Base-by-base conservation (phyloP, 208 protist genomes). In the Angomonas deanei region DNA sequence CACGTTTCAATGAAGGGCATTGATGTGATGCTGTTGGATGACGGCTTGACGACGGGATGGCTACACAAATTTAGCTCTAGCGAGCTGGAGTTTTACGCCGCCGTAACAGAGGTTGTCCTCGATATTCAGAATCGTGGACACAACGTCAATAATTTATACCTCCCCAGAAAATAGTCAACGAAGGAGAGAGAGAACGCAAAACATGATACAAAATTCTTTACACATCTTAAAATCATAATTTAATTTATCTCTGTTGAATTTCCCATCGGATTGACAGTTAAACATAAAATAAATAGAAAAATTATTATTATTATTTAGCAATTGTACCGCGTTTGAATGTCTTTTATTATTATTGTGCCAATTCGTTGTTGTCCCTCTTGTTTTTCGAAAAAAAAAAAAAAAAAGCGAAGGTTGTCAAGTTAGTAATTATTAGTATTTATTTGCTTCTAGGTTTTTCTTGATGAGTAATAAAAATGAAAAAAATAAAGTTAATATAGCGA, bases 1-100 rank as follows among this genome's bases (percentile, higher is more conserved):
- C 73, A 83, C 59, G 73, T 95, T 1, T 82, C 83, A 15, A 91
- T 95, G 86, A 74, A 78, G 4, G 89, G 72, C 6, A 73, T 92
- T 17, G 89, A 96, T 30, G 75, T 96, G 66, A 82, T 88, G 77
- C 72, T 96, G 3, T 60, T 96, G 13, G 84, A 96, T 34, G 89
- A 96, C 39, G 80, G 74, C 2, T 64, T 92, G 5, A 78, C 81
- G 17, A 70, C 70, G 24, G 86, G 86, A 10, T 96, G 86, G 82
- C 57, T 93, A 5, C 61, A 85, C n/a, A 68, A 74, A 11, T 88
- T 82, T 55, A 79, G 73, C 47, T 8, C 42, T 2, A 86, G 93
- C 55, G 81, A 91, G 62, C 70, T 91, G 33, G 69, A 80, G 17
- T 92, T 91, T 39, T 91, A 90, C 48, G 65, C 70, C 3, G 69